Evolutionary conservation across 2,329 filamentous ascomycete genomes (phyloP), one percentile per base, ranked within the genome.

Genomic region (Fusarium sp.): DNA sequence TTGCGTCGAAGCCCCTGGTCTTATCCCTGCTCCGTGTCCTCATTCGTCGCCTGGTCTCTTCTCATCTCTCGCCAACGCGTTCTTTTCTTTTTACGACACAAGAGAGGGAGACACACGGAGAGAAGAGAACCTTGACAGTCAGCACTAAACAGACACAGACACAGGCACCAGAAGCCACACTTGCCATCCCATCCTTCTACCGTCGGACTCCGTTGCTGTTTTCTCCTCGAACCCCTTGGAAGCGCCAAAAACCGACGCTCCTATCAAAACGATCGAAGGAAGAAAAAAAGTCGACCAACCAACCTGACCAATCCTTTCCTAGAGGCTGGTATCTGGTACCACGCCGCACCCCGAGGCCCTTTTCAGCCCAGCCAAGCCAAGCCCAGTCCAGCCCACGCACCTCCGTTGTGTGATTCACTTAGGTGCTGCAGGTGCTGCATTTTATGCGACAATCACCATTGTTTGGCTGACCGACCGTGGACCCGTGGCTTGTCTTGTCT

Each of bases 361-460:
- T 66, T 61, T 66, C 63, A 66, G 62, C 66, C 66, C 51, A 59
- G 63, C 55, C 49, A 46, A 69, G 52, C 20, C 34, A 66, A 58
- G 53, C 64, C 56, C 39, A 55, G 46, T 38, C 66, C 62, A 63
- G 63, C 55, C 67, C 52, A 58, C 63, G 57, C 65, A 33, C 38
- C 58, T 40, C 11, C 48, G 26, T 38, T 66, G 61, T 72, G 55
- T 68, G 66, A 74, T 74, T 74, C 64, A 72, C 63, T 50, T 56
- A 20, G 59, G 62, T 69, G 63, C 63, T 70, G 63, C 63, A 75
- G 74, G 72, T 78, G 74, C 73, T 76, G 68, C 63, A 15, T 60
- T 76, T 72, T 72, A 77, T 75, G 76, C 76, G 75, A 78, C 68
- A 76, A 68, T 72, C 69, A 69, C 74, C 66, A 44, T 72, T 70